Conservation (phyloP, 352 stramenopile species). For the Phytopythium cucurbitacearum region DNA sequence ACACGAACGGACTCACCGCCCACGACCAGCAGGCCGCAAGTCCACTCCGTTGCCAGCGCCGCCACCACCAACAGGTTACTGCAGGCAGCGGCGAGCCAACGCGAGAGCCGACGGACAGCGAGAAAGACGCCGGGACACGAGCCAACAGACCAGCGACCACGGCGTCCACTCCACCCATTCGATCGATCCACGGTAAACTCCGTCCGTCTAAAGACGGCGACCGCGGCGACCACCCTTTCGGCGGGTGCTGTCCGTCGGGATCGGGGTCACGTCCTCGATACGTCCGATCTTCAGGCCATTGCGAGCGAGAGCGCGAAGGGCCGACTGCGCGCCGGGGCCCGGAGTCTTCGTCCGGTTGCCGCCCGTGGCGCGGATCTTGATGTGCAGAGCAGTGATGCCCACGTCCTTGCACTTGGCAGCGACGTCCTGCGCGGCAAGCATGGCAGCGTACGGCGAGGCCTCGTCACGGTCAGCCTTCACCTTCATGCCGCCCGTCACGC, state of each 20-base stretch:
- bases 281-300: conserved; percentile 99
- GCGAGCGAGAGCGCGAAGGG: conserved; percentile 97
- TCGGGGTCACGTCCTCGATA: conserved; percentile 99
- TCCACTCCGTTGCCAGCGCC: too few relatives aligned
- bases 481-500: conserved; percentile 99
- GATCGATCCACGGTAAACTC: conserved; percentile 9
- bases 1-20: background rate
- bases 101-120: too few relatives aligned
- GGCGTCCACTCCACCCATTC: conserved; percentile 12
- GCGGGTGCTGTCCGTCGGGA: conserved; percentile 98
- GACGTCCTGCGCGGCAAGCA: conserved; percentile 99
- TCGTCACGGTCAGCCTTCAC: conserved; percentile 99
- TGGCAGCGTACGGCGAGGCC: conserved; percentile 98
- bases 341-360: conserved; percentile 98
- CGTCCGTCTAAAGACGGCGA: conserved; percentile 95
- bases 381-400: conserved; percentile 99
- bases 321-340: conserved; percentile 97
- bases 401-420: conserved; percentile 96
- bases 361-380: conserved; percentile 99
- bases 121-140: too few relatives aligned
- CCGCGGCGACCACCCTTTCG: conserved; percentile 98
- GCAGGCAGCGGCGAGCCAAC: too few relatives aligned
- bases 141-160: conserved; percentile 1
- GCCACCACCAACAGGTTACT: too few relatives aligned
- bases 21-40: background rate